Evolutionary conservation across 257 asterid genomes (phyloP).

Genomic region (Striga asiatica): DNA sequence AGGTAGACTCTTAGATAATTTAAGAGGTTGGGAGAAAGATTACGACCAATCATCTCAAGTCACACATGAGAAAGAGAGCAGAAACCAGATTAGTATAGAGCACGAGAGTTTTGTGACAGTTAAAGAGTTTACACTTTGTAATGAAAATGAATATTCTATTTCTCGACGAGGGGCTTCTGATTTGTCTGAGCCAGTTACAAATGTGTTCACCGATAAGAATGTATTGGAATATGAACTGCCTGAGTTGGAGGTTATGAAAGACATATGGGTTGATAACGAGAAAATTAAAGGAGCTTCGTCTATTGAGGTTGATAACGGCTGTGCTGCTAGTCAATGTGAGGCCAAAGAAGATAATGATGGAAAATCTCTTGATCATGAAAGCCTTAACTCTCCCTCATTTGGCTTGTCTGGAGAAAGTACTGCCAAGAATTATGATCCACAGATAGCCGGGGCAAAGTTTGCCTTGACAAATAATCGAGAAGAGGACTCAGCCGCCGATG

Average conservation of each 20-base stretch:
- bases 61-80: constrained; percentile 16
- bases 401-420: constrained; percentile 12
- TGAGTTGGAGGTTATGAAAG: constrained; percentile 49
- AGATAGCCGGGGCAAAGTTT: constrained; percentile 13
- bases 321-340: constrained; percentile 20
- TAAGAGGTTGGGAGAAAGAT: constrained; percentile 20
- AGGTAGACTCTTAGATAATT: constrained; percentile 15
- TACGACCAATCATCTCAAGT: constrained; percentile 27
- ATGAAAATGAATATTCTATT: constrained; percentile 25
- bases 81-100: constrained; percentile 21
- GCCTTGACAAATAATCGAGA: constrained; percentile 15
- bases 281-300: constrained; percentile 28
- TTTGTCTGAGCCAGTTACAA: constrained; percentile 15
- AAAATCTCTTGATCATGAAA: constrained; percentile 11
- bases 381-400: constrained; percentile 12
- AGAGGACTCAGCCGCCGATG: constrained; percentile 23
- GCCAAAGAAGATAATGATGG: constrained; percentile 19
- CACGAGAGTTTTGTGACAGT: constrained; percentile 15
- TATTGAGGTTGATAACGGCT: constrained; percentile 20
- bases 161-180: constrained; percentile 17
- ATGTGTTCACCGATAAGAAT: constrained; percentile 35
- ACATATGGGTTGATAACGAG: constrained; percentile 64
- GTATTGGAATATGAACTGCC: constrained; percentile 43
- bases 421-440: constrained; percentile 15
- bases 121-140: constrained; percentile 14